phyloP scores from a whole-genome alignment of 352 stramenopile genomes.

The Aphanomyces euteiches region DNA sequence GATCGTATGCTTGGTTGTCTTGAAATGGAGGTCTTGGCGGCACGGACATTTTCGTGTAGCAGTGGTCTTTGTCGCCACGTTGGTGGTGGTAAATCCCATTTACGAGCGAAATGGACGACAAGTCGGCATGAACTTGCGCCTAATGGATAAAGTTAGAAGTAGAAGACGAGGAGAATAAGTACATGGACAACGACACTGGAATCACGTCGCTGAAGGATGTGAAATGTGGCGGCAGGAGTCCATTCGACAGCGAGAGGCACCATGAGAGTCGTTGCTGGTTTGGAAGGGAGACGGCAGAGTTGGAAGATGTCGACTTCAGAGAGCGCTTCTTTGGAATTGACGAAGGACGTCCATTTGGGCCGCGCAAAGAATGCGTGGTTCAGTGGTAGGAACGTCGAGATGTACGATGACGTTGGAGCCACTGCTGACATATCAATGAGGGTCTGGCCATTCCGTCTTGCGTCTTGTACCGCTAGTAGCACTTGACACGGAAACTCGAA shows the following conservation, averaged over 20 bases:
- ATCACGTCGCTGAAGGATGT: neutral
- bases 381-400: neutral
- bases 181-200: neutral
- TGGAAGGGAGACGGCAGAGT: neutral
- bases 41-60: slow-evolving; percentile 7
- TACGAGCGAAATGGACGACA: neutral
- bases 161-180: neutral
- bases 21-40: neutral
- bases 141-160: neutral
- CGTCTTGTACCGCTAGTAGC: neutral
- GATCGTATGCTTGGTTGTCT: neutral
- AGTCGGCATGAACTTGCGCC: neutral
- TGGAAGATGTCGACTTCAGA: neutral
- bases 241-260: slow-evolving; percentile 1
- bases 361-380: neutral
- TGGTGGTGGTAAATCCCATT: slow-evolving; percentile 11
- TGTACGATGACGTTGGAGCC: neutral
- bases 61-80: neutral
- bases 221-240: slow-evolving; percentile 1
- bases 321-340: neutral
- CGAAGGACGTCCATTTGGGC: neutral
- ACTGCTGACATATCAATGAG: neutral
- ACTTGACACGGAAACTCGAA: neutral
- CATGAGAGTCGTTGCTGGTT: neutral
- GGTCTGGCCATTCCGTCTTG: neutral